Evolutionary conservation across 2,329 filamentous ascomycete species (phyloP), one percentile per base, ranked within the genome.

Genomic region (Proliferodiscus dingleyae): DNA sequence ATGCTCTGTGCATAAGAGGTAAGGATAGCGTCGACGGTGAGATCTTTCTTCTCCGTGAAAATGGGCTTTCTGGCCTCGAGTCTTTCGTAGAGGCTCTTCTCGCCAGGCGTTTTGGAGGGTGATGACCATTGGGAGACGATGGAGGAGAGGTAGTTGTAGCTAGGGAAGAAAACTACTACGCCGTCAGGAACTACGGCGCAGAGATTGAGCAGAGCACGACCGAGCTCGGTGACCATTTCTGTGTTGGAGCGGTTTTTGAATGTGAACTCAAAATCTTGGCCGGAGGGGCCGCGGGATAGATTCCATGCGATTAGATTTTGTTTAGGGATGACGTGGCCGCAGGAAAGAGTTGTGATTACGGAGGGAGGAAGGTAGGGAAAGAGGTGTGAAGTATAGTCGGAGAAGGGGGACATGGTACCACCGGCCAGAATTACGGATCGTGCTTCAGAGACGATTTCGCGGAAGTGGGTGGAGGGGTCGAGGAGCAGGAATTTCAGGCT

Each of bases 331-430:
- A 98, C 90, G 66, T 98, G 93, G 0, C 89, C 90, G 63, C 91
- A 98, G 55, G 89, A 96, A 23, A 96, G 77, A 0, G 87, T 95
- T 8, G 77, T 83, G 36, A 97, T 77, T 46, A 80, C 80, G 0
- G 71, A 66, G 1, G 73, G 56, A 0, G 77, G 63, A 0, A 95
- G 65, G 39, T 87, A 84, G 0, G 91, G 87, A 51, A 98, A 93
- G 0, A 98, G 73, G 58, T 96, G 87, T 3, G 85, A 77, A 28
- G 78, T 82, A 66, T 95, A 98, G 67, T 97, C 93, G 19, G 84
- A 79, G 71, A 97, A 95, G 0, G 93, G 93, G 2, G 93, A 95
- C 93, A 98, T 97, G 21, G 93, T 98, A 18, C 93, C 93, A 47
- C 93, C 93, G 0, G 90, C 93, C 3, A 98, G 72, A 33, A 98